Conservation (phyloP, 495 filamentous ascomycete genomes). For the Hamigera avellanea region DNA sequence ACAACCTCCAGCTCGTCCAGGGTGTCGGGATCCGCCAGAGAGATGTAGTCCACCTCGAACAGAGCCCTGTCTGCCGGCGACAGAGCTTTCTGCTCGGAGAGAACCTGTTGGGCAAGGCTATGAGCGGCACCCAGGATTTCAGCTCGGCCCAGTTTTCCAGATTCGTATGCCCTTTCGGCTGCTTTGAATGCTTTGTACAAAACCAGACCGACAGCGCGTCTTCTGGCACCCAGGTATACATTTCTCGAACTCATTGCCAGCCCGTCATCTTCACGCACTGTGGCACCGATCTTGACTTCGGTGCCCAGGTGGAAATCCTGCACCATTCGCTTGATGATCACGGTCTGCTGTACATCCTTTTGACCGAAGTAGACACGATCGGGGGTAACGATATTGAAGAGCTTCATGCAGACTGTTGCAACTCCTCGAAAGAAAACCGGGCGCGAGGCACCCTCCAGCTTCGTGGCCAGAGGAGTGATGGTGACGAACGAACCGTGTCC, state of each 20-base stretch:
- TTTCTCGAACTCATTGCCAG: slow-evolving; percentile 92
- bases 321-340: slow-evolving; percentile 78
- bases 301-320: slow-evolving; percentile 76
- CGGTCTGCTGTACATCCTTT: slow-evolving; percentile 95
- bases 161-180: slow-evolving; percentile 54
- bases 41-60: slow-evolving; percentile 84
- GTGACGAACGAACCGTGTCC: slow-evolving; percentile 86
- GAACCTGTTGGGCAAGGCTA: slow-evolving; percentile 32
- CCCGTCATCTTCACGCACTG: slow-evolving; percentile 68
- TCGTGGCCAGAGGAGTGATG: slow-evolving; percentile 68
- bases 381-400: slow-evolving; percentile 85
- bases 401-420: slow-evolving; percentile 92
- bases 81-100: slow-evolving; percentile 52
- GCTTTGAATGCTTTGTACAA: slow-evolving; percentile 54
- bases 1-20: slow-evolving; percentile 70
- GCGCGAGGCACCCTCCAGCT: slow-evolving; percentile 74
- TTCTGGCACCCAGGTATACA: slow-evolving; percentile 72
- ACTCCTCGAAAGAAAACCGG: slow-evolving; percentile 96
- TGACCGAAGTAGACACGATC: slow-evolving; percentile 93
- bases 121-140: slow-evolving; percentile 60
- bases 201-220: slow-evolving; percentile 60
- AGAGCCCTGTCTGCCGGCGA: slow-evolving; percentile 47
- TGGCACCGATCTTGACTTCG: slow-evolving; percentile 61
- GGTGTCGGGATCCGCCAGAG: slow-evolving; percentile 68
- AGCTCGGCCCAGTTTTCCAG: slow-evolving; percentile 43